phyloP scores from a whole-genome alignment of 2,329 filamentous ascomycete species.

The Fusarium austroafricanum region DNA sequence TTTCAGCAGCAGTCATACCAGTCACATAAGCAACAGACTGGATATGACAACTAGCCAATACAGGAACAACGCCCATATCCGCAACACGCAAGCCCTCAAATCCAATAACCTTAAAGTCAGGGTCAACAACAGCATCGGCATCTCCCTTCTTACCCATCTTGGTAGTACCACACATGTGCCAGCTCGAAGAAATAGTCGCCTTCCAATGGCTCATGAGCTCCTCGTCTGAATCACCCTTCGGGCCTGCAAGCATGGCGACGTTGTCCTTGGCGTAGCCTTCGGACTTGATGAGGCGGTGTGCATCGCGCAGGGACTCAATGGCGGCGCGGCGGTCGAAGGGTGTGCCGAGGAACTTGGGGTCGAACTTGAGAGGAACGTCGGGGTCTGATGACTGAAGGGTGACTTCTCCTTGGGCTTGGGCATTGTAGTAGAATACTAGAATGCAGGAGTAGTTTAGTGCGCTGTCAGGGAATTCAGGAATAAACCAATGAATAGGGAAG shows the following conservation, averaged over 20 bases:
- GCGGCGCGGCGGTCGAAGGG: slow-evolving; percentile 65
- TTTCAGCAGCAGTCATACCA: slow-evolving; percentile 63
- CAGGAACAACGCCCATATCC: slow-evolving; percentile 41
- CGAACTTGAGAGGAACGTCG: slow-evolving; percentile 61
- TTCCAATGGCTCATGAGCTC: slow-evolving; percentile 62
- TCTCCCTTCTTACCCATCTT: slow-evolving; percentile 65
- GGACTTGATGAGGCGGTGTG: slow-evolving; percentile 53
- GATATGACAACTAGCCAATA: slow-evolving; percentile 62
- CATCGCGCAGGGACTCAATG: slow-evolving; percentile 61
- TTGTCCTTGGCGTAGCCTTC: slow-evolving; percentile 59
- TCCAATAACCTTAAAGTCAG: slow-evolving; percentile 33
- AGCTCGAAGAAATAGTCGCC: slow-evolving; percentile 58
- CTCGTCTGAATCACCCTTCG: slow-evolving; percentile 62
- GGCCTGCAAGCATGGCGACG: slow-evolving; percentile 55
- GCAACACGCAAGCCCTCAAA: slow-evolving; percentile 37
- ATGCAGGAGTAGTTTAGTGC: slow-evolving; percentile 58
- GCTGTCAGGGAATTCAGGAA: slow-evolving; percentile 53
- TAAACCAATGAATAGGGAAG: slow-evolving; percentile 56
- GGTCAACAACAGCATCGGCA: slow-evolving; percentile 60
- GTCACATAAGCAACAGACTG: slow-evolving; percentile 66
- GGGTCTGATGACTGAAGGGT: slow-evolving; percentile 65
- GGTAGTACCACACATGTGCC: slow-evolving; percentile 67
- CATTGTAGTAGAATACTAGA: slow-evolving; percentile 63
- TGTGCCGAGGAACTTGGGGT: slow-evolving; percentile 64
- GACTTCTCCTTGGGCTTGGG: slow-evolving; percentile 63